phyloP scores from a whole-genome alignment of 257 asterid genomes.

The Solanum arcanum region DNA sequence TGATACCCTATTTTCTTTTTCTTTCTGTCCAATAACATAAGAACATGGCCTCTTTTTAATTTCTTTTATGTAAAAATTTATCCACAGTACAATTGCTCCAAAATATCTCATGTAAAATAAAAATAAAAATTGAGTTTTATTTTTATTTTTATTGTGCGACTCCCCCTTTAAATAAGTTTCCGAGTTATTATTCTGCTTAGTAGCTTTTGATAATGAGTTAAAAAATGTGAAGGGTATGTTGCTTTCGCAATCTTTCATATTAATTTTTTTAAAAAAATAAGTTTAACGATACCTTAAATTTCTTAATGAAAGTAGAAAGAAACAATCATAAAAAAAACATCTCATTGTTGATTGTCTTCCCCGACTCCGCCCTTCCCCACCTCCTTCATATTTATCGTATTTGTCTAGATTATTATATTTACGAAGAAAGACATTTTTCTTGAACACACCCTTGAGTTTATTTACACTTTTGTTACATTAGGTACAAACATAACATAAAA shows the following conservation, averaged over 20 bases:
- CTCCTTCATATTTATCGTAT: neutral
- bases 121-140: too few relatives aligned
- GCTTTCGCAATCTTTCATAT: neutral
- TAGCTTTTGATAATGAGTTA: neutral
- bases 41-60: neutral
- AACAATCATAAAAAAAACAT: neutral
- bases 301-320: neutral
- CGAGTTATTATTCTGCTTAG: neutral
- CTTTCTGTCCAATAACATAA: neutral
- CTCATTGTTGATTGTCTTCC: neutral
- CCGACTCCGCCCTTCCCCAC: neutral
- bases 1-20: neutral
- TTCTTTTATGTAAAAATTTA: neutral
- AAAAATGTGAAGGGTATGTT: neutral
- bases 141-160: neutral
- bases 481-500: neutral
- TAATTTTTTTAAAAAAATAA: neutral
- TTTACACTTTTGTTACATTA: neutral
- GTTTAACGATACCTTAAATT: neutral
- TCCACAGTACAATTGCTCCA: neutral
- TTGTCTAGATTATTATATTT: neutral
- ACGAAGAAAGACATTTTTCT: neutral
- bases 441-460: neutral
- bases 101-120: neutral
- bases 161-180: neutral